Evolutionary conservation across 257 asterid species (phyloP), one percentile per base, ranked within the genome.

Genomic region (Rehmannia glutinosa): DNA sequence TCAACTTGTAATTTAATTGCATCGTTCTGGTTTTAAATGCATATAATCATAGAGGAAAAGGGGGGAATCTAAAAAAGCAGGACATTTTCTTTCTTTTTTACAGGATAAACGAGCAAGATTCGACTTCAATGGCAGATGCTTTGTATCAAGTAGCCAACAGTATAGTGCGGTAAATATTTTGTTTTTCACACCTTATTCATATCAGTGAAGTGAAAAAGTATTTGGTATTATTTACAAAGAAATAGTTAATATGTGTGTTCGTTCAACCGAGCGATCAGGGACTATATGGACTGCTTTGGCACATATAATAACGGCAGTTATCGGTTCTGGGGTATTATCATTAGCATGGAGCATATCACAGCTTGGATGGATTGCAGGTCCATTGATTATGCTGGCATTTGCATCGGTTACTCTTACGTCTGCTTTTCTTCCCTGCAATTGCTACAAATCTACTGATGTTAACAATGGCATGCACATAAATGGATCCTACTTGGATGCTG

Each of bases 281-380:
- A 92, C 90, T 13, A 16, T 74, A 53, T 89, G 92, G 97, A 85
- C 83, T 5, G 92, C 84, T 3, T 41, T 83, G 25, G 92, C 93
- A 6, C 97, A 91, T 39, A 83, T 91, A 55, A 85, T 92, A 32
- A 87, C 96, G 0, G 97, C 87, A 3, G 98, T 87, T 32, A 89
- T 92, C 10, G 97, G 98, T 21, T 90, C 97, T 5, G 98, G 98
- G 0, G 96, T 92, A 24, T 58, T 89, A 23, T 80, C 98, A 0
- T 62, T 92, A 24, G 92, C 98, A 24, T 89, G 98, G 98, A 77
- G 96, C 71, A 72, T 81, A 49, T 78, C 98, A 0, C 90, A 72
- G 77, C 81, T 89, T 2, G 98, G 98, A 19, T 92, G 98, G 97
- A 73, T 89, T 50, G 96, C 89, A 12, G 98, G 92, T 28, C 96